Percentiles rank a stretch among this genome's conserved stretches.
Evolutionary conservation across 2,329 filamentous ascomycete species (phyloP).

Genomic region (Fusarium azukiicola): DNA sequence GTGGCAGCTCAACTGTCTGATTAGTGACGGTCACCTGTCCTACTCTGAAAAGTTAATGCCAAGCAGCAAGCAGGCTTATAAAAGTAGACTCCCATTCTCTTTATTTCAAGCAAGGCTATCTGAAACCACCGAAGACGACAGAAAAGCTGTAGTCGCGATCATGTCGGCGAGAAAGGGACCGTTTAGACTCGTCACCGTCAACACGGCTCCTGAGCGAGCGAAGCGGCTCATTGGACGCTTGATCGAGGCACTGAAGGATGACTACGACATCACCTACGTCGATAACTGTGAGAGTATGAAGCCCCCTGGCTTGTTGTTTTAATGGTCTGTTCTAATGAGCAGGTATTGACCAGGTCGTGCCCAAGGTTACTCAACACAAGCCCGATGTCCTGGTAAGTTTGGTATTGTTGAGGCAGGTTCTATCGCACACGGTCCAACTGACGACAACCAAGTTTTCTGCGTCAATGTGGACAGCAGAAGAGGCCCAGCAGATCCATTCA

Average conservation of each 20-base stretch:
- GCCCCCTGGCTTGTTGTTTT: neutral
- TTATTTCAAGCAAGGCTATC: neutral
- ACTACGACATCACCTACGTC: constrained; percentile 81
- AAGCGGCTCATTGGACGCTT: constrained; percentile 81
- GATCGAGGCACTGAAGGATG: constrained; percentile 79
- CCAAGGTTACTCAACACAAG: constrained; percentile 67
- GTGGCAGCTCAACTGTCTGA: no score
- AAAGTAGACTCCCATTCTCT: neutral
- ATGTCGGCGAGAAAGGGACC: constrained; percentile 64
- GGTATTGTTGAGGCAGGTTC: neutral
- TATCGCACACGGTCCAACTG: neutral
- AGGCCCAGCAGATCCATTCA: constrained; percentile 67
- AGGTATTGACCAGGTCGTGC: constrained; percentile 77
- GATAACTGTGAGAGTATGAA: constrained; percentile 79
- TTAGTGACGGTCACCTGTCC: no score
- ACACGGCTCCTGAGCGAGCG: constrained; percentile 83
- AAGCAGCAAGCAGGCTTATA: neutral
- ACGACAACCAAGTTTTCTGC: constrained; percentile 74
- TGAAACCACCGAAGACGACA: neutral
- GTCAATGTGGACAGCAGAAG: constrained; percentile 73
- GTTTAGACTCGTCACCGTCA: constrained; percentile 84
- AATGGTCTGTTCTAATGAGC: neutral
- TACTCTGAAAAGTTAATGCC: no score
- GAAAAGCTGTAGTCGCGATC: neutral
- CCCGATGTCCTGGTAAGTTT: constrained; percentile 56